Evolutionary conservation across 257 asterid species (phyloP).

Genomic region (Scutellaria barbata): DNA sequence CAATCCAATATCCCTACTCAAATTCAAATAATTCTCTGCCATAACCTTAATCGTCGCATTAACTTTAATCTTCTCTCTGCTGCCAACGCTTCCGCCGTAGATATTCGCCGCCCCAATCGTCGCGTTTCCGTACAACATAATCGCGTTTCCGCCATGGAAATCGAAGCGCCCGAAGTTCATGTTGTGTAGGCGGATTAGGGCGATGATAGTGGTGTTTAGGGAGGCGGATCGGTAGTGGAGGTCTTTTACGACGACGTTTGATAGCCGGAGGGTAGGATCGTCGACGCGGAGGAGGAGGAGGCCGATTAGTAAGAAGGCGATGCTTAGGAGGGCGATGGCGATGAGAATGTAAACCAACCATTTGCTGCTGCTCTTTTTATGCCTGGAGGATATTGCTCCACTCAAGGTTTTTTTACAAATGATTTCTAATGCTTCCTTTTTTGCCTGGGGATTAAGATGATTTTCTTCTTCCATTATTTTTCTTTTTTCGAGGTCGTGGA

Average conservation of each 20-base stretch:
- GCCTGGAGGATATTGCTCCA: too few species aligned
- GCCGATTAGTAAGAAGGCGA: conserved; percentile 46
- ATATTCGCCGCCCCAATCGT: conserved; percentile 41
- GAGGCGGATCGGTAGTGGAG: conserved; percentile 36
- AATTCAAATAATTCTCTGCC: conserved; percentile 33
- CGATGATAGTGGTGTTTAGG: conserved; percentile 40
- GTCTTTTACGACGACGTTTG: conserved; percentile 27
- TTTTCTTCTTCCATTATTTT: conserved; percentile 32
- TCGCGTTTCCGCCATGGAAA: conserved; percentile 42
- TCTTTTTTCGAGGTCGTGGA: not conserved
- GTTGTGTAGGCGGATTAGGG: conserved; percentile 43
- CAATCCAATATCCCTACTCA: conserved; percentile 44
- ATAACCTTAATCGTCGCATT: conserved; percentile 39
- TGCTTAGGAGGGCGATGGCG: conserved; percentile 42
- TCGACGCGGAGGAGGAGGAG: conserved; percentile 43
- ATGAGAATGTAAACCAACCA: conserved; percentile 49
- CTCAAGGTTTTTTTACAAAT: too few species aligned
- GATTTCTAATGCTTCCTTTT: too few species aligned
- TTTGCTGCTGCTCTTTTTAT: not conserved
- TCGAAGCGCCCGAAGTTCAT: conserved; percentile 52
- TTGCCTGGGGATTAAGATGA: not conserved
- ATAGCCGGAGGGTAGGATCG: conserved; percentile 43
- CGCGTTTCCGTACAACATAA: conserved; percentile 42
- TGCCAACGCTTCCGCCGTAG: conserved; percentile 36
- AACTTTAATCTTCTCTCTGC: conserved; percentile 32